Base-by-base conservation (phyloP, 2,329 filamentous ascomycete species). In the Epichloe aotearoae region DNA sequence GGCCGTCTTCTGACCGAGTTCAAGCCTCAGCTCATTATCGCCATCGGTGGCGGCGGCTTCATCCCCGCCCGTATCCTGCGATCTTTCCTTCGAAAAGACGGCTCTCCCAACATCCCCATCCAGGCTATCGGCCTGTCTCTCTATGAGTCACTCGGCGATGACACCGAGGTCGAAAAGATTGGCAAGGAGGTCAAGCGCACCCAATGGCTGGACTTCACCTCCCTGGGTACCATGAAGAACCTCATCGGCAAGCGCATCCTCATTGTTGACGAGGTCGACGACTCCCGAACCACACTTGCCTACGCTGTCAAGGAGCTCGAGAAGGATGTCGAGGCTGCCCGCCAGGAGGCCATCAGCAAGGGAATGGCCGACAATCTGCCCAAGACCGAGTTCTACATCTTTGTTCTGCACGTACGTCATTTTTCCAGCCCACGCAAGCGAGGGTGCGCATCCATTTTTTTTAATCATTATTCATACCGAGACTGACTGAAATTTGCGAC, bases 111-210 rank as follows among this genome's bases (percentile, higher is more conserved):
- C 74, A 98, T 98, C 64, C 91, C 93, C 59, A 98, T 98, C 70
- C 93, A 98, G 77, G 93, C 93, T 57, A 98, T 98, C 68, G 93
- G 93, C 46, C 84, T 98, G 57, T 97, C 91, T 20, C 83, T 98
- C 51, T 98, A 98, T 76, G 93, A 98, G 73, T 77, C 82, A 56
- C 84, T 97, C 46, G 76, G 79, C 52, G 52, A 53, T n/a, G 71
- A 74, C 52, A 61, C 60, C 47, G 72, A 72, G 53, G 69, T 71
- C 53, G 93, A 98, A 72, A 72, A 77, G 56, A 84, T 86, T 42
- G 91, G 91, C 58, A 96, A 88, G 58, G 93, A 94, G 73, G 93
- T 98, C 60, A 97, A 88, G 41, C 86, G 93, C 60, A 97, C 93
- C 39, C 93, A 98, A 79, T 98, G 93, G 93, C 82, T 98, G 52